Percentiles rank a stretch among this genome's conserved stretches.
Evolutionary conservation across 495 filamentous ascomycete genomes (phyloP).

Genomic region (Jackrogersella minutella): DNA sequence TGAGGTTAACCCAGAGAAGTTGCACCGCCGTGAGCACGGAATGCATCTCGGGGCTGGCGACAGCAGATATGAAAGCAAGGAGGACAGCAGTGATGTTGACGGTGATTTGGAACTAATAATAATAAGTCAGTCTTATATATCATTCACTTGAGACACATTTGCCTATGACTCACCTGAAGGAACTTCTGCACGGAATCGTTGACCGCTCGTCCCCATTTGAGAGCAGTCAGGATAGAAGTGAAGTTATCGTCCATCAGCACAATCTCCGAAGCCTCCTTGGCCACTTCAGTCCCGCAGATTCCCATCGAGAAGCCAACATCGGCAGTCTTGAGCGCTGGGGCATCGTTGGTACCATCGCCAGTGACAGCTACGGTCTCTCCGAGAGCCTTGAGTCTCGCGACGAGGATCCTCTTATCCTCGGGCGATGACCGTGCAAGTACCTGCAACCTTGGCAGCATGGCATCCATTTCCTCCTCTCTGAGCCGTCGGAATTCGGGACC

Average conservation of each 20-base stretch:
- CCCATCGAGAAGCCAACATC: conserved; percentile 96
- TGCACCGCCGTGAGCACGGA: conserved; percentile 87
- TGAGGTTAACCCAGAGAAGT: conserved; percentile 90
- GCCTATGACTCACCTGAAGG: conserved; percentile 64
- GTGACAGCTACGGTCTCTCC: conserved; percentile 94
- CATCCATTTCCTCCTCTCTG: conserved; percentile 69
- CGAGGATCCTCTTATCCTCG: conserved; percentile 83
- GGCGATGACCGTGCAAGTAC: conserved; percentile 87
- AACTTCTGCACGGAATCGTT: conserved; percentile 94
- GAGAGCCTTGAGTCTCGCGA: conserved; percentile 79
- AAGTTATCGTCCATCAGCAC: conserved; percentile 96
- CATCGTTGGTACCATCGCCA: conserved; percentile 93
- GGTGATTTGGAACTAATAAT: conserved; percentile 86
- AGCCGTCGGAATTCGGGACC: conserved; percentile 80
- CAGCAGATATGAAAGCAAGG: conserved; percentile 84
- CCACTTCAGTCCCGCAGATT: conserved; percentile 88
- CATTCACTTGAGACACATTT: neutral
- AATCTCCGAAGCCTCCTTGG: conserved; percentile 92
- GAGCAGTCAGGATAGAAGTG: conserved; percentile 84
- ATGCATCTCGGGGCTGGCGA: conserved; percentile 67
- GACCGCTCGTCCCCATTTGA: conserved; percentile 87
- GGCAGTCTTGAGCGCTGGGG: conserved; percentile 83
- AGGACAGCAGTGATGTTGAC: conserved; percentile 89
- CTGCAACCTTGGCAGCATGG: conserved; percentile 76
- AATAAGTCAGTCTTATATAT: conserved; percentile 26